Conservation (phyloP, 208 protist genomes). For the Angomonas deanei region DNA sequence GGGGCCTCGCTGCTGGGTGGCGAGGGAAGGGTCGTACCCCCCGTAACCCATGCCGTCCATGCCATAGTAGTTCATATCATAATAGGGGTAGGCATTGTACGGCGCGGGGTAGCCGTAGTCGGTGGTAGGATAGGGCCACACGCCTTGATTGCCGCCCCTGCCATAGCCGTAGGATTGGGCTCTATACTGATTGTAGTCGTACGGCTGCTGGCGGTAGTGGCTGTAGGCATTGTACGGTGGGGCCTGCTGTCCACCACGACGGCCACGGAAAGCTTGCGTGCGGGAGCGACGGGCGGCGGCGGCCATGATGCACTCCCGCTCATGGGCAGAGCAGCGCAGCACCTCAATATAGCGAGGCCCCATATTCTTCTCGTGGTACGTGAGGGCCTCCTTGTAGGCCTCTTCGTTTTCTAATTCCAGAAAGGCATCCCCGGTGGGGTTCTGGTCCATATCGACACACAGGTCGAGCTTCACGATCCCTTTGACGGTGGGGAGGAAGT, state of each 20-base stretch:
- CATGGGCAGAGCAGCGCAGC: slow-evolving; percentile 29
- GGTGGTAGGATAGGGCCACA: too few species aligned
- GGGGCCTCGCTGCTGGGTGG: not conserved
- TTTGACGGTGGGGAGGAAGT: slow-evolving; percentile 31
- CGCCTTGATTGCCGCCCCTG: not conserved
- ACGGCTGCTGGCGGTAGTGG: not conserved
- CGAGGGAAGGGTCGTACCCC: not conserved
- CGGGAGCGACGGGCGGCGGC: slow-evolving; percentile 22
- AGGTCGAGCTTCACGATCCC: slow-evolving; percentile 38
- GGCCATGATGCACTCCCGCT: slow-evolving; percentile 39
- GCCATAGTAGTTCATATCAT: not conserved
- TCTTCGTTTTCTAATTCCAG: not conserved
- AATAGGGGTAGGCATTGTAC: not conserved
- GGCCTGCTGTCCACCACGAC: not conserved
- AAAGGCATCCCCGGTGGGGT: slow-evolving; percentile 61
- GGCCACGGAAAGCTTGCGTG: not conserved
- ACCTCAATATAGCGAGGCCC: slow-evolving; percentile 70
- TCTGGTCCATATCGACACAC: slow-evolving; percentile 25
- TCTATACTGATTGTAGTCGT: not conserved
- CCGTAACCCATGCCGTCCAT: not conserved
- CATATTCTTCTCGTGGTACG: slow-evolving; percentile 39
- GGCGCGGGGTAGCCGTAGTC: too few species aligned
- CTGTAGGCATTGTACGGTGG: not conserved
- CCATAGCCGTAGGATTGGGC: too few species aligned
- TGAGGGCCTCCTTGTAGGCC: slow-evolving; percentile 23